Evolutionary conservation across 805 yeast species (phyloP), one percentile per base, ranked within the genome.

Genomic region (Lipomyces oligophaga): DNA sequence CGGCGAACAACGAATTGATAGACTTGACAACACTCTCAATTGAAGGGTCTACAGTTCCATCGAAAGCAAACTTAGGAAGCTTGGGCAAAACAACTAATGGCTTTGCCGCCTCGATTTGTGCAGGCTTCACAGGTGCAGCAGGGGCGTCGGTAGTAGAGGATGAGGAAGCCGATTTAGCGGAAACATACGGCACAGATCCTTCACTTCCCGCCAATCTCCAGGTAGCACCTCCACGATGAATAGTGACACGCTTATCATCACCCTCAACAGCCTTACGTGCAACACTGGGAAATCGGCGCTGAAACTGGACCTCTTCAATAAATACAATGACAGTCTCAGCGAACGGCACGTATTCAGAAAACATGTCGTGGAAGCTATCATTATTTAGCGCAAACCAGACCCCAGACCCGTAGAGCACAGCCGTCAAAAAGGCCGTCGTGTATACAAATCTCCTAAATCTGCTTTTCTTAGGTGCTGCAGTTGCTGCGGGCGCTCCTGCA

Each of bases 291-390:
- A 58, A 57, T 32, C 58, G 46, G 39, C 55, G 49, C 43, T 59
- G 58, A 57, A 62, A 64, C 47, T 60, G 62, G 25, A 57, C 55
- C 47, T 67, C 70, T 54, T 81, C 85, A 42, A 75, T 67, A 6
- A 62, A 58, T 43, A 77, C 76, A 25, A 81, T 73, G 25, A 76
- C 65, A 19, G 66, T 64, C 57, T 79, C 83, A 31, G 80, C 85
- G 41, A 74, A 71, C 16, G 93, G 93, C 36, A 82, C 76, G 48
- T 75, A 75, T 54, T 80, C 80, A 19, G 79, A 71, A 63, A 80
- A 82, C 37, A 70, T 54, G 55, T 82, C 85, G 55, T 78, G 80
- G 61, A 81, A 73, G 15, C 76, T 69, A 55, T 80, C 83, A 59
- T 73, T 73, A 52, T 75, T 67, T 25, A 78, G 67, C 11, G 87